Percentiles rank a stretch among this genome's conserved stretches.
These are phyloP conservation scores for Osmozyma mogii DNA, from an alignment of 805 yeast genomes.

Conservation along the genomic window DNA sequence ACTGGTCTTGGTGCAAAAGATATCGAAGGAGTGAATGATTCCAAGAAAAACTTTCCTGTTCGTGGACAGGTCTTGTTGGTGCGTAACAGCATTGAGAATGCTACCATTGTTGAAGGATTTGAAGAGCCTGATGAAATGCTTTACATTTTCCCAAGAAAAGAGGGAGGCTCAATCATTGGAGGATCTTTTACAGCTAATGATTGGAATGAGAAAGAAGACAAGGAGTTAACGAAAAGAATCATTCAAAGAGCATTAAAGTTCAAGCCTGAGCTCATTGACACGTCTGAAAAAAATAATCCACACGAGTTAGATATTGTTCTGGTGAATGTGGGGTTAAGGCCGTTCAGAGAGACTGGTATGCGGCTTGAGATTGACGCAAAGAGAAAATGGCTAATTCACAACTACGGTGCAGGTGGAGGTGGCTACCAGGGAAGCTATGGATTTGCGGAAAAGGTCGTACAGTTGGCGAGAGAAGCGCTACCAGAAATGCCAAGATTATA, in stretches of 20 bases:
- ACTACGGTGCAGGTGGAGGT: constrained; percentile 47
- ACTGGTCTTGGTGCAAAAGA: constrained; percentile 44
- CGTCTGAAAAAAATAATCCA: constrained; percentile 18
- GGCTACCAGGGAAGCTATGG: constrained; percentile 48
- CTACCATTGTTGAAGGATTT: constrained; percentile 27
- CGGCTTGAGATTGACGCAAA: constrained; percentile 25
- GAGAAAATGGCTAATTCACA: constrained; percentile 42
- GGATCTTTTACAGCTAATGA: constrained; percentile 31
- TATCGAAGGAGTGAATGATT: constrained; percentile 40
- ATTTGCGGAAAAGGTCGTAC: constrained; percentile 41
- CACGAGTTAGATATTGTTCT: constrained; percentile 20
- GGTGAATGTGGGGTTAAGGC: constrained; percentile 32
- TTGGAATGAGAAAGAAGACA: constrained; percentile 23
- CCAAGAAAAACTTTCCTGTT: constrained; percentile 38
- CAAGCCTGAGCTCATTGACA: constrained; percentile 27
- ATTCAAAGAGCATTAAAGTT: constrained; percentile 35
- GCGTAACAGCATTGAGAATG: constrained; percentile 29
- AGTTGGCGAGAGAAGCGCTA: constrained; percentile 11
- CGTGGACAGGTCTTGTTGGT: constrained; percentile 53
- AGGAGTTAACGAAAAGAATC: constrained; percentile 40
- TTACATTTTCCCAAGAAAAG: constrained; percentile 62
- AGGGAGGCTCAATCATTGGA: constrained; percentile 46
- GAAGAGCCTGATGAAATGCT: constrained; percentile 37
- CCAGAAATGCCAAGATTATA: background rate
- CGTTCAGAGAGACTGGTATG: constrained; percentile 28